Base-by-base conservation (phyloP, 1,139 yeast genomes). In the Torulaspora pretoriensis region DNA sequence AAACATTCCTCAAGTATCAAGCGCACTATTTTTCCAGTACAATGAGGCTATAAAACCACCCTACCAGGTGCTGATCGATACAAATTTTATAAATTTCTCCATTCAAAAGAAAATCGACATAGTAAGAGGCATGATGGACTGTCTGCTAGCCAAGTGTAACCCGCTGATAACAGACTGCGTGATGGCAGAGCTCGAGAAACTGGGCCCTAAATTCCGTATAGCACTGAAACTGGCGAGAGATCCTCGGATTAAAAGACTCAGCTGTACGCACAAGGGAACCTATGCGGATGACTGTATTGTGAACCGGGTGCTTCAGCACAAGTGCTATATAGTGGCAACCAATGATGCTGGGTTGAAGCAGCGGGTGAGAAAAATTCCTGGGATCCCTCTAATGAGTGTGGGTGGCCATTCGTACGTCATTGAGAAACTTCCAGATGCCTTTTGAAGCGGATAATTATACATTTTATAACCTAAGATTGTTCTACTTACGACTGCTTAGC, bases 221-320 rank as follows among this genome's bases (percentile, higher is more conserved):
- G 98, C 98, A 1, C 73, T 92, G 53, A 81, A 84, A 51, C 72
- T 92, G 61, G 98, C 98, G 28, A 83, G 88, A 57, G 98, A 92
- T 62, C 97, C 97, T 36, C 74, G 97, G 59, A 85, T 92, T 38
- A 78, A 87, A 61, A 74, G 97, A 51, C 73, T 92, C 38, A 86
- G 82, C 35, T 92, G 98, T 63, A 75, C 94, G 14, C 98, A 92
- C 61, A 84, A 83, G 56, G 98, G 98, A 14, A 92, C 96, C 0
- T 92, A 92, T 72, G 98, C 98, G 26, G 98, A 92, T 79, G 98
- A 92, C 68, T 92, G 98, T 67, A 68, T 92, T 31, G 97, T 92
- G 23, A 83, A 85, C 63, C 74, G 98, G 55, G 95, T 92, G 5
- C 77, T 90, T 68, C 97, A 90, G 61, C 97, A 92, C 68, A 92